phyloP scores from a whole-genome alignment of 176 grass and related monocot genomes.

The Echinochloa phyllopogon region DNA sequence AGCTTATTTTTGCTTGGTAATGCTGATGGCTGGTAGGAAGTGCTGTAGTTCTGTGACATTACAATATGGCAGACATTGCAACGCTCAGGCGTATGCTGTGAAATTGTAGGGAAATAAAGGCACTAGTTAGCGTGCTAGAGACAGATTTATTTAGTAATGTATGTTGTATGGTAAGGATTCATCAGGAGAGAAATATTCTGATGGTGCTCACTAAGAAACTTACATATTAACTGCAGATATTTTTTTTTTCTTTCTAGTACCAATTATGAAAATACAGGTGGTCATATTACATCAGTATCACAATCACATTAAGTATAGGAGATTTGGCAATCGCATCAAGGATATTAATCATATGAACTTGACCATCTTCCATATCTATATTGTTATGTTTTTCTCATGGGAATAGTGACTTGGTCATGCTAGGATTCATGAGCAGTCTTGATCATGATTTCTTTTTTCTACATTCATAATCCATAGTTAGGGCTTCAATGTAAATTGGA shows the following conservation, averaged over 20 bases:
- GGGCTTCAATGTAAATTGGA: not conserved
- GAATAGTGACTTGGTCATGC: not conserved
- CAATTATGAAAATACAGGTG: not conserved
- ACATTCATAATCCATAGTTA: not conserved
- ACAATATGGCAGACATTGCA: not conserved
- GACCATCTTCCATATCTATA: not conserved
- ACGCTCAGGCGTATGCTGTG: not conserved
- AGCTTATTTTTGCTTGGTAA: not conserved
- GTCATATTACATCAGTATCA: not conserved
- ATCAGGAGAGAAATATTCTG: not conserved
- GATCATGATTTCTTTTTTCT: not conserved
- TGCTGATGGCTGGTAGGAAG: not conserved
- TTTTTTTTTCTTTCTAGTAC: not conserved
- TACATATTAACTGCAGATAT: not conserved
- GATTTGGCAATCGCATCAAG: not conserved
- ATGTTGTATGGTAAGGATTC: not conserved
- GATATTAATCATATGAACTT: too few species aligned
- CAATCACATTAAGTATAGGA: not conserved
- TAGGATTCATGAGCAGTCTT: conserved; percentile 1
- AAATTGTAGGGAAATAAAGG: not conserved
- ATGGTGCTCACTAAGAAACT: not conserved
- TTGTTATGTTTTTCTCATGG: not conserved
- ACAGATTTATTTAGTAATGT: not conserved
- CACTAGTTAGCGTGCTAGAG: not conserved
- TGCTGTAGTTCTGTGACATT: not conserved